These are phyloP conservation scores for Cercophora scortea DNA, from an alignment of 495 filamentous ascomycete genomes.

Conservation along the genomic window DNA sequence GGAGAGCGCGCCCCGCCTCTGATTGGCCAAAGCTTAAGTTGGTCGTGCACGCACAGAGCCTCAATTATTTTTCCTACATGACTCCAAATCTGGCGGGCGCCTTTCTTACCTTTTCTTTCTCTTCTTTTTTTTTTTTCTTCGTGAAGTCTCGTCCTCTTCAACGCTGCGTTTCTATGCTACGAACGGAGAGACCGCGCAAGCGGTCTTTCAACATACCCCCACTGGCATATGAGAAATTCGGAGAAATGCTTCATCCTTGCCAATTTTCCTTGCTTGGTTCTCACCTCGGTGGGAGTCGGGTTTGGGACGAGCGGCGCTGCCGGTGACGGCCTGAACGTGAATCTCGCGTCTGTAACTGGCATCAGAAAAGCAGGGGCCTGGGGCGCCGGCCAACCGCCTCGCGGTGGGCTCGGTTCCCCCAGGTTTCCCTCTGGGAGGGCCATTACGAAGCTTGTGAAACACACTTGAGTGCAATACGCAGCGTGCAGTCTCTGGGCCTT, in stretches of 20 bases:
- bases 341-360: slow-evolving; percentile 14
- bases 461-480: slow-evolving; percentile 19
- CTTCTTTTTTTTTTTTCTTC: slow-evolving; percentile 31
- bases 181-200: slow-evolving; percentile 56
- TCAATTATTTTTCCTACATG: neutral
- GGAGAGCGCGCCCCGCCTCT: neutral
- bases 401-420: neutral
- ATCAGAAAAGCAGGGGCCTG: slow-evolving; percentile 17
- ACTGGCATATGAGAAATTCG: slow-evolving; percentile 99
- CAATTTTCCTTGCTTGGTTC: slow-evolving; percentile 5
- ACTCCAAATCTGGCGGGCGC: neutral
- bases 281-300: neutral
- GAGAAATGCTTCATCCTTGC: slow-evolving; percentile 81
- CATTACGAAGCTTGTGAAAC: slow-evolving; percentile 18
- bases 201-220: slow-evolving; percentile 24
- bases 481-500: slow-evolving; percentile 4
- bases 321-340: slow-evolving; percentile 15
- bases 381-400: neutral
- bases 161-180: slow-evolving; percentile 99
- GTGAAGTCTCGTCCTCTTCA: slow-evolving; percentile 85
- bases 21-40: neutral
- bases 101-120: neutral
- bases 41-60: neutral
- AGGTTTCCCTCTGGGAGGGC: slow-evolving; percentile 15
- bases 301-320: slow-evolving; percentile 4